phyloP scores from a whole-genome alignment of 2,329 filamentous ascomycete genomes.

The Fusarium setosum region DNA sequence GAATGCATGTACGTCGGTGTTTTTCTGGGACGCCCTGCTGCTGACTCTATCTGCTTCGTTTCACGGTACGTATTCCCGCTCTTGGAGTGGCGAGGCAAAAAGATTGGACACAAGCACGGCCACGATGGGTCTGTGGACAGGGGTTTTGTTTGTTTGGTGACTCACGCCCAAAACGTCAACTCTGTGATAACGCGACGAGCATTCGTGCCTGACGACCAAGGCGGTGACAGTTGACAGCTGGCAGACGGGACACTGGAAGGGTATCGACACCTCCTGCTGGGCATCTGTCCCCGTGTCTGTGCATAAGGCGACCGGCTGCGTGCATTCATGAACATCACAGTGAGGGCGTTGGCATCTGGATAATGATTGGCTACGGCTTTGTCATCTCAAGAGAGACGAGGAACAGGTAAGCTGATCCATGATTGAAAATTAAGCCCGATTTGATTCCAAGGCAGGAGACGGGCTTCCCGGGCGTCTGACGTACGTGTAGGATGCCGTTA shows the following conservation, averaged over 20 bases:
- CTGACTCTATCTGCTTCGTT: slow-evolving; percentile 7
- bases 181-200: slow-evolving; percentile 2
- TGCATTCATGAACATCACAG: neutral
- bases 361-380: slow-evolving; percentile 8
- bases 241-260: neutral
- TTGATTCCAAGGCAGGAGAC: neutral
- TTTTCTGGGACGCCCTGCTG: slow-evolving; percentile 25
- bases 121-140: slow-evolving; percentile 10
- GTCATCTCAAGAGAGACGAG: neutral
- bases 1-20: slow-evolving; percentile 1
- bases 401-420: neutral
- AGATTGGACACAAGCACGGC: slow-evolving; percentile 11
- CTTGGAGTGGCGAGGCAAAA: slow-evolving; percentile 33
- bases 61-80: slow-evolving; percentile 21
- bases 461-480: neutral
- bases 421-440: neutral
- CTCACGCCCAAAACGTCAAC: slow-evolving; percentile 23
- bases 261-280: neutral
- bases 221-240: neutral
- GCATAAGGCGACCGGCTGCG: slow-evolving; percentile 15
- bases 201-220: neutral
- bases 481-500: slow-evolving; percentile 22
- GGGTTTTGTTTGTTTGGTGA: slow-evolving; percentile 29
- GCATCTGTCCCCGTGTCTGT: slow-evolving; percentile 19
- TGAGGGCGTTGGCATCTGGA: neutral